Conservation (phyloP, 2,329 filamentous ascomycete species). For the Annulohypoxylon truncatum region DNA sequence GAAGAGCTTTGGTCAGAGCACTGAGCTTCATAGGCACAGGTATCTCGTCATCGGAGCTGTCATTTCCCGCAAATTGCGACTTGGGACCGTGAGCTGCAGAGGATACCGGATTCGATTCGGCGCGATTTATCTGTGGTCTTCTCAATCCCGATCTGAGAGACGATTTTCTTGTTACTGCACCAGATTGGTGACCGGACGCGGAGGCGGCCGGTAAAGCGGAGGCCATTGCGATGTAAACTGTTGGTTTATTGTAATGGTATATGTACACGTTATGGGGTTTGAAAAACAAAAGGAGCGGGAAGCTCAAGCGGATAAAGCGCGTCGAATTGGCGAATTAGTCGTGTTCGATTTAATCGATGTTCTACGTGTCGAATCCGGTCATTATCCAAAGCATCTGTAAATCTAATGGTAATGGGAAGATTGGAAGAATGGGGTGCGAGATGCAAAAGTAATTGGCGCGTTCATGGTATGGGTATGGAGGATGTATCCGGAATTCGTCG, state of each 20-base stretch:
- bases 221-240: constrained; percentile 41
- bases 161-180: constrained; percentile 60
- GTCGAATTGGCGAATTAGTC: constrained; percentile 48
- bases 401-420: constrained; percentile 47
- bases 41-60: constrained; percentile 95
- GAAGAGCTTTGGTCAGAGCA: constrained; percentile 86
- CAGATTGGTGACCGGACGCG: constrained; percentile 60
- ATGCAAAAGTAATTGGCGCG: constrained; percentile 47
- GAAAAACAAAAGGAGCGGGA: constrained; percentile 11
- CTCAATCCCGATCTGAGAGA: constrained; percentile 67
- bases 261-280: constrained; percentile 25
- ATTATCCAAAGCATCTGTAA: constrained; percentile 52
- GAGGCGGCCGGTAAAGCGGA: constrained; percentile 59
- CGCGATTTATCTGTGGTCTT: constrained; percentile 59
- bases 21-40: constrained; percentile 93
- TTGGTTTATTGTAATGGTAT: constrained; percentile 24
- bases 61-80: constrained; percentile 69
- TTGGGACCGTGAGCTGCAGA: constrained; percentile 51
- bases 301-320: constrained; percentile 28
- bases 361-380: constrained; percentile 56
- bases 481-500: constrained; percentile 29
- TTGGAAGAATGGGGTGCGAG: constrained; percentile 53
- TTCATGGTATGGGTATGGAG: constrained; percentile 33
- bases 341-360: constrained; percentile 49
- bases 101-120: constrained; percentile 58